Evolutionary conservation across 2,329 filamentous ascomycete genomes (phyloP).

Genomic region (Scytalidium sp.): DNA sequence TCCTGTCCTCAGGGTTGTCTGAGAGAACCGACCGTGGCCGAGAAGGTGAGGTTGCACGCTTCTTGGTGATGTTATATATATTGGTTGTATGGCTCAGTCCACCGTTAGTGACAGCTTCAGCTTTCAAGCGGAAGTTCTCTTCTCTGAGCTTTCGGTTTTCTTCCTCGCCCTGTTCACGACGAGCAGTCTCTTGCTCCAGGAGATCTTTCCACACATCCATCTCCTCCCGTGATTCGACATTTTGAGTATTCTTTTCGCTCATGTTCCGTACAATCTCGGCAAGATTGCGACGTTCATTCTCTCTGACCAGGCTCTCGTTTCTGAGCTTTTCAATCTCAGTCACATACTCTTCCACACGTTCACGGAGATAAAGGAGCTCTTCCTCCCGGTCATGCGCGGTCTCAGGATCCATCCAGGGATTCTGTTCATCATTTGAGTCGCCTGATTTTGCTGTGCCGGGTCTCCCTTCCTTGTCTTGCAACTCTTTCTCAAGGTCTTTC

Average conservation of each 20-base stretch:
- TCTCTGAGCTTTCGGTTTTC: slow-evolving; percentile 82
- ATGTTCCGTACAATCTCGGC: slow-evolving; percentile 74
- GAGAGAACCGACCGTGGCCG: slow-evolving; percentile 48
- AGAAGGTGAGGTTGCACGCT: slow-evolving; percentile 37
- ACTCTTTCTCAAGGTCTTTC: slow-evolving; percentile 80
- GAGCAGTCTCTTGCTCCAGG: slow-evolving; percentile 84
- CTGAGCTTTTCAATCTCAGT: slow-evolving; percentile 79
- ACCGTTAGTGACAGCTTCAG: slow-evolving; percentile 42
- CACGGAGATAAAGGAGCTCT: slow-evolving; percentile 79
- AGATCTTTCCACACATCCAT: slow-evolving; percentile 94
- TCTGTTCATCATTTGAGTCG: slow-evolving; percentile 55
- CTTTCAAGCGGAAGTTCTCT: slow-evolving; percentile 73
- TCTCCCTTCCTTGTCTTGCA: slow-evolving; percentile 62
- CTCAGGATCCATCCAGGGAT: slow-evolving; percentile 56
- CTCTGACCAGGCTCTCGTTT: slow-evolving; percentile 72
- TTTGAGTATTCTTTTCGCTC: slow-evolving; percentile 47
- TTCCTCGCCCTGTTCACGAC: slow-evolving; percentile 86
- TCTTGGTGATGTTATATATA: slow-evolving; percentile 63
- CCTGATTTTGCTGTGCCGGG: slow-evolving; percentile 58
- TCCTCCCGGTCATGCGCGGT: slow-evolving; percentile 70
- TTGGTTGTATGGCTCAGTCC: slow-evolving; percentile 59
- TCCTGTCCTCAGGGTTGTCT: slow-evolving; percentile 41
- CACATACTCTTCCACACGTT: slow-evolving; percentile 81
- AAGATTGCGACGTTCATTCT: slow-evolving; percentile 83
- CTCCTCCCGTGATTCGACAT: slow-evolving; percentile 53